Conservation (phyloP, 768 basidiomycete genomes). For the Inosperma sp. region DNA sequence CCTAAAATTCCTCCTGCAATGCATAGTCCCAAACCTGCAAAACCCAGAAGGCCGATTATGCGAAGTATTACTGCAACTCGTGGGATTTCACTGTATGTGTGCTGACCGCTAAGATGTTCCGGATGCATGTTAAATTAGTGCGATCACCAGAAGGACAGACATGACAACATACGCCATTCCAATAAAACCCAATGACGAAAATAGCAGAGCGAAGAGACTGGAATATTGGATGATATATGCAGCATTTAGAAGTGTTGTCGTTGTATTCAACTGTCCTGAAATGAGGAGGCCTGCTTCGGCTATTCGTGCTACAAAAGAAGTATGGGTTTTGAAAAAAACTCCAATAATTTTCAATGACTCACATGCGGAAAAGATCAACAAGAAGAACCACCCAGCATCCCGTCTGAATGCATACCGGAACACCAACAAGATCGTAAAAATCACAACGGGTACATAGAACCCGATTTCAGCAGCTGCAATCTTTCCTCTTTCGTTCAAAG, state of each 20-base stretch:
- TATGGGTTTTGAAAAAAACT: neutral
- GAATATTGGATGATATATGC: slow-evolving; percentile 48
- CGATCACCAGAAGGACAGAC: slow-evolving; percentile 13
- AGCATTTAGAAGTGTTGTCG: slow-evolving; percentile 45
- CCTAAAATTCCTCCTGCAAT: slow-evolving; percentile 46
- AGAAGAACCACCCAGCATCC: slow-evolving; percentile 64
- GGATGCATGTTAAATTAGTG: slow-evolving; percentile 18
- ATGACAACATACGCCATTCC: slow-evolving; percentile 42
- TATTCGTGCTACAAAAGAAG: slow-evolving; percentile 44
- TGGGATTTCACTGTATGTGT: slow-evolving; percentile 48
- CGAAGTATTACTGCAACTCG: slow-evolving; percentile 37
- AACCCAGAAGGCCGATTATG: slow-evolving; percentile 31
- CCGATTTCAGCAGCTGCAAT: slow-evolving; percentile 57
- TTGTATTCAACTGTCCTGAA: slow-evolving; percentile 44
- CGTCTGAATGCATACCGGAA: slow-evolving; percentile 52
- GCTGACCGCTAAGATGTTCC: slow-evolving; percentile 42
- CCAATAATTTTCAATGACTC: slow-evolving; percentile 20
- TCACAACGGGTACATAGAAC: slow-evolving; percentile 54
- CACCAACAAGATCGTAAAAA: slow-evolving; percentile 41
- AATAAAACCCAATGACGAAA: slow-evolving; percentile 45
- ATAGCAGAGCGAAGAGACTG: slow-evolving; percentile 37
- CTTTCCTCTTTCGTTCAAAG: slow-evolving; percentile 42
- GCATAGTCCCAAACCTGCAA: slow-evolving; percentile 38
- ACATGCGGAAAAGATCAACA: slow-evolving; percentile 59
- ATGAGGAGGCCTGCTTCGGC: slow-evolving; percentile 54